Evolutionary conservation across 306 rosid species (phyloP).

Genomic region (Quillaja saponaria): DNA sequence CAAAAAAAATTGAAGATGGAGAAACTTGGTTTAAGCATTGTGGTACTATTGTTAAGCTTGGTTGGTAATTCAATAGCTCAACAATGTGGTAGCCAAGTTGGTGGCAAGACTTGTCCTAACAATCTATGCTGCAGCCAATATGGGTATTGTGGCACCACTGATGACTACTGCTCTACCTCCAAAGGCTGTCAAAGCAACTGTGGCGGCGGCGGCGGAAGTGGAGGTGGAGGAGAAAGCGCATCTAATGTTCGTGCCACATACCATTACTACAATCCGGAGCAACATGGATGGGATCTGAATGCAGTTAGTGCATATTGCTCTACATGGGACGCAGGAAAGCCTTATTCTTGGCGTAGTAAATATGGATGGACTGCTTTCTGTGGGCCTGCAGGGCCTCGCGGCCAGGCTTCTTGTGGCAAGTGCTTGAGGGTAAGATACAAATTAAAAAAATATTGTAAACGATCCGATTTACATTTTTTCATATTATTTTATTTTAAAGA

Average conservation of each 20-base stretch:
- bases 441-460: too few species aligned
- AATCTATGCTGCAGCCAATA: slow-evolving; percentile 61
- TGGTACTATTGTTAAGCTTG: background rate
- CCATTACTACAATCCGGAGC: slow-evolving; percentile 61
- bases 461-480: too few species aligned
- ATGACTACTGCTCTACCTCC: slow-evolving; percentile 45
- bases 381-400: slow-evolving; percentile 61
- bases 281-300: slow-evolving; percentile 54
- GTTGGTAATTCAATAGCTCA: slow-evolving; percentile 20
- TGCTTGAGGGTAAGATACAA: slow-evolving; percentile 63
- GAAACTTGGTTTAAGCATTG: background rate
- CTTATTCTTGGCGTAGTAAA: slow-evolving; percentile 68
- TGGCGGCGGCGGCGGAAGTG: slow-evolving; percentile 18
- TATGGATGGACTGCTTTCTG: slow-evolving; percentile 87
- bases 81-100: slow-evolving; percentile 60
- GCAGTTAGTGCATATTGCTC: slow-evolving; percentile 67
- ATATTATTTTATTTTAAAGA: too few species aligned
- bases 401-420: slow-evolving; percentile 58
- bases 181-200: slow-evolving; percentile 59
- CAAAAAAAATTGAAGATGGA: slow-evolving; percentile 22
- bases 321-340: slow-evolving; percentile 69
- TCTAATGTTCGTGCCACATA: slow-evolving; percentile 65
- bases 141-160: slow-evolving; percentile 58
- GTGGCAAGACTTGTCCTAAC: slow-evolving; percentile 39
- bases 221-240: slow-evolving; percentile 55